Percentiles rank a stretch among this genome's conserved stretches.
Conservation (phyloP, 495 filamentous ascomycete genomes). For the Friedmanniomyces simplex region DNA sequence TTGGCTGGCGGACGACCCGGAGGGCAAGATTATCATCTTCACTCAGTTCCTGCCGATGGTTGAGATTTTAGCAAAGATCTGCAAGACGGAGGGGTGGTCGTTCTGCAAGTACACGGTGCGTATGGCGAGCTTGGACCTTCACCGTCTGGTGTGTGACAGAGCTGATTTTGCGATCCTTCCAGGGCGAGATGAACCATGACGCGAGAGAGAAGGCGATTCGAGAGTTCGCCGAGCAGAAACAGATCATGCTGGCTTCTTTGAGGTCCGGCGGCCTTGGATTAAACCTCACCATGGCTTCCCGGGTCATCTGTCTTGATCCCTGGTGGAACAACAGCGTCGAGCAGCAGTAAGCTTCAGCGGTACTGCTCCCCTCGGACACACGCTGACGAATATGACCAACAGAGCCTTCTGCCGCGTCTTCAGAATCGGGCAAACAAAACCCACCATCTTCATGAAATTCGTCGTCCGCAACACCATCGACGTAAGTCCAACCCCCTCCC, state of each 20-base stretch:
- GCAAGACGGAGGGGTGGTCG: constrained; percentile 24
- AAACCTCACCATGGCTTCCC: constrained; percentile 34
- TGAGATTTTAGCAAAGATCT: constrained; percentile 26
- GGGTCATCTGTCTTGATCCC: constrained; percentile 33
- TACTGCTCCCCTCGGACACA: background rate
- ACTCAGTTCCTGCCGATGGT: constrained; percentile 26
- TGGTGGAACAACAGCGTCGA: constrained; percentile 32
- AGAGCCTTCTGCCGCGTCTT: constrained; percentile 54
- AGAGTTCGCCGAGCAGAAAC: constrained; percentile 21
- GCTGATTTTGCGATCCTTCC: too few species aligned
- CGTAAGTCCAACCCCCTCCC: background rate
- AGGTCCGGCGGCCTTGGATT: constrained; percentile 31
- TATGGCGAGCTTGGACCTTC: too few species aligned
- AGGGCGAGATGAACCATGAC: constrained; percentile 24
- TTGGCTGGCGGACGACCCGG: constrained; percentile 27
- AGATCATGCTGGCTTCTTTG: constrained; percentile 30
- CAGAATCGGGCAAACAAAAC: constrained; percentile 49
- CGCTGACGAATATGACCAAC: constrained; percentile 19
- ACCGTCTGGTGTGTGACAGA: too few species aligned
- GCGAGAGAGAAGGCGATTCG: constrained; percentile 23
- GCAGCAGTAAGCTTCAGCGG: background rate
- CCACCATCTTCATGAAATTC: constrained; percentile 45
- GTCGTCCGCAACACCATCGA: constrained; percentile 38
- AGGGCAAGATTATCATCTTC: constrained; percentile 34
- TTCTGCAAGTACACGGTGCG: constrained; percentile 19